Base-by-base conservation (phyloP, 2,329 filamentous ascomycete species). In the Venturia oleaginea region DNA sequence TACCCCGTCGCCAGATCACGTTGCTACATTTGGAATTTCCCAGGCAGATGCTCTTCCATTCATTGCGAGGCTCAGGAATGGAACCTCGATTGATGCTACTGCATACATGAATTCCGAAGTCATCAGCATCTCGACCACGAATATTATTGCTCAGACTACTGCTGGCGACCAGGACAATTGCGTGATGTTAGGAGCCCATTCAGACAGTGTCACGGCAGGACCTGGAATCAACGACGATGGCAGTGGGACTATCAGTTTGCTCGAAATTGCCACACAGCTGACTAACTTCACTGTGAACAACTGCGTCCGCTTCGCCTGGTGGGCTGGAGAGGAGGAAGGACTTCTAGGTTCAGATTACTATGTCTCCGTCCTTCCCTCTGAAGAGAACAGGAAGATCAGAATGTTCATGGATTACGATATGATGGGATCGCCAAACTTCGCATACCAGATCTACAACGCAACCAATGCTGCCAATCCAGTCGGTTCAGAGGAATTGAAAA, bases 21-120 rank as follows among this genome's bases (percentile, higher is more conserved):
- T 89, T 5, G 84, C 89, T 0, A 90, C 86, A 0, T 86, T 91
- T 65, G 87, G 87, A 1, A 76, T 93, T 30, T 83, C 83, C 1
- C 80, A 82, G 24, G 76, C 79, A 15, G 83, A 86, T 37, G 90
- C 86, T 5, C 73, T 78, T 65, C 80, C 82, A 0, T 77, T 88
- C 40, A 71, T 86, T 8, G 74, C 81, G 61, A 78, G 81, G 63
- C 76, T 91, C 54, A 75, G 80, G 65, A 73, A 76, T 8, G 76
- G 76, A 27, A 73, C 70, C 0, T 71, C 79, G 1, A 27, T 65
- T 13, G 54, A 38, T 43, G 63, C 34, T 17, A 60, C 32, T n/a
- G 64, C 59, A 1, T 62, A 63, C 43, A 57, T 65, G 30, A 48
- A 65, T 24, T 1, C 59, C 40, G 55, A 37, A 13, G 54, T 61